Conservation (phyloP, 306 rosid genomes). For the Cyclanthera cordifolia region DNA sequence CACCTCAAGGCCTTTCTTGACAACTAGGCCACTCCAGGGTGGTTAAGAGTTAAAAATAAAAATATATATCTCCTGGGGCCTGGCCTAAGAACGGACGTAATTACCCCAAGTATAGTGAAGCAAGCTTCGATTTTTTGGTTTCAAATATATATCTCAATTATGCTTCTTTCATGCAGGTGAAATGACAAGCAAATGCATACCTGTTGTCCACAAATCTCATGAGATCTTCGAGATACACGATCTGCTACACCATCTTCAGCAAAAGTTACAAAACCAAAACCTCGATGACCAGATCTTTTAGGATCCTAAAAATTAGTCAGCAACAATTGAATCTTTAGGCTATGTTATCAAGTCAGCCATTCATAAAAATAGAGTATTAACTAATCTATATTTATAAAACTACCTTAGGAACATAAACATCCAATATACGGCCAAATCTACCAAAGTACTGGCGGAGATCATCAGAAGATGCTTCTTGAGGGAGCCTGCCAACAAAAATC, state of each 20-base stretch:
- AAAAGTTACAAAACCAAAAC: conserved; percentile 91
- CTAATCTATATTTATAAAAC: conserved; percentile 17
- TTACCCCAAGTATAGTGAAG: no score
- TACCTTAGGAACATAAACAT: conserved; percentile 88
- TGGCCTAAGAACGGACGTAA: no score
- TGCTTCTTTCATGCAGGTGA: not conserved
- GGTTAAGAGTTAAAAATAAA: no score
- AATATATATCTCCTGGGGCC: no score
- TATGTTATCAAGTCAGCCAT: conserved; percentile 10
- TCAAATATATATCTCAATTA: no score
- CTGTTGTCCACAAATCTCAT: conserved; percentile 87
- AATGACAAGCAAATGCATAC: conserved; percentile 17
- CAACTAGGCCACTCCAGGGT: no score
- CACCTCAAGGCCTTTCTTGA: no score
- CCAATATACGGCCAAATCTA: conserved; percentile 79
- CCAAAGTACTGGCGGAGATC: conserved; percentile 91
- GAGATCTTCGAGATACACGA: conserved; percentile 81
- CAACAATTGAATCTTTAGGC: not conserved
- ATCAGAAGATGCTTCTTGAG: conserved; percentile 74
- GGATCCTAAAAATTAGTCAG: conserved; percentile 49
- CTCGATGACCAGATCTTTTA: conserved; percentile 83
- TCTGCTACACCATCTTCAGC: conserved; percentile 93
- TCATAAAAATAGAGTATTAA: not conserved
- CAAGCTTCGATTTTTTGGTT: no score
- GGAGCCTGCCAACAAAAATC: conserved; percentile 82